phyloP scores from a whole-genome alignment of 345 rosid genomes.

The Salix suchowensis region DNA sequence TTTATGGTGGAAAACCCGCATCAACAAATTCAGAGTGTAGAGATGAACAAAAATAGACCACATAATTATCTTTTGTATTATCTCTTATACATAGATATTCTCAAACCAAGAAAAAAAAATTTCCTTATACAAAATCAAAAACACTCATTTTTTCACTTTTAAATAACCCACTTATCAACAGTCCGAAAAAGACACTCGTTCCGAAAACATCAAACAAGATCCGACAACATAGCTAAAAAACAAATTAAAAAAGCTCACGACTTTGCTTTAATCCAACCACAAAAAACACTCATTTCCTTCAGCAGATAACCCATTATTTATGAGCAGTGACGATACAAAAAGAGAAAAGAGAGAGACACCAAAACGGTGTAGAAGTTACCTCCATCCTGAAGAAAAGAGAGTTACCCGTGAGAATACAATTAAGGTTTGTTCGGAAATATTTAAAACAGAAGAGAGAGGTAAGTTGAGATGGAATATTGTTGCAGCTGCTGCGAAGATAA shows the following conservation, averaged over 20 bases:
- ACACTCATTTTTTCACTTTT: neutral
- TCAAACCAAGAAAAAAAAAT: neutral
- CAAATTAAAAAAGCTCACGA: neutral
- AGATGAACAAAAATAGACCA: neutral
- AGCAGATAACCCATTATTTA: neutral
- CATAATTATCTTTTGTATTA: no score
- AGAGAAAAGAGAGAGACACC: neutral
- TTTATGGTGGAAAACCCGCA: neutral
- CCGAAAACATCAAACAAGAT: neutral
- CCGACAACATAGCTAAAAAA: neutral
- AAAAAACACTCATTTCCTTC: neutral
- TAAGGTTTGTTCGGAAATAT: constrained; percentile 20
- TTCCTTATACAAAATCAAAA: neutral
- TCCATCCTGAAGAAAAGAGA: constrained; percentile 50
- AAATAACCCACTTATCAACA: neutral
- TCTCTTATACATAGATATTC: neutral
- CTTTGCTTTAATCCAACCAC: neutral
- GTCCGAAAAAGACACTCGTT: neutral
- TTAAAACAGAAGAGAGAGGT: constrained; percentile 21
- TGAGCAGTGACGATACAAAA: neutral
- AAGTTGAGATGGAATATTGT: constrained; percentile 1
- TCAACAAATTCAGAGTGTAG: neutral
- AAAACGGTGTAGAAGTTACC: constrained; percentile 32
- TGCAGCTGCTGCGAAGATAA: neutral
- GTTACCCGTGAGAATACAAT: constrained; percentile 39